Percentiles rank a stretch among this genome's conserved stretches.
Conservation (phyloP, 2,329 filamentous ascomycete species). For the Microsporum audouinii region DNA sequence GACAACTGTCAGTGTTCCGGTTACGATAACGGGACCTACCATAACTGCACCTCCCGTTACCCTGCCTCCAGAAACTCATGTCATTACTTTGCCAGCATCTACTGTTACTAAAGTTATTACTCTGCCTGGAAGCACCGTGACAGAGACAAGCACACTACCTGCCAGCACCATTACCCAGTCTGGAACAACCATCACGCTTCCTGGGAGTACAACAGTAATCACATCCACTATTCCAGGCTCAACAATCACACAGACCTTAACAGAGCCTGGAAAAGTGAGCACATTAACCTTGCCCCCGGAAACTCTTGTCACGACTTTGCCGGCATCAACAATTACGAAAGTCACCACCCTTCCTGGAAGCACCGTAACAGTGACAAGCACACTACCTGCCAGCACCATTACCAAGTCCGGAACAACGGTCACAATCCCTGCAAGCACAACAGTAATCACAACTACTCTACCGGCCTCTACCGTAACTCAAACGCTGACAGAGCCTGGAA, state of each 20-base stretch:
- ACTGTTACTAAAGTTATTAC: conserved; percentile 6
- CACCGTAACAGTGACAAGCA: conserved; percentile 12
- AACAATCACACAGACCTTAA: not conserved
- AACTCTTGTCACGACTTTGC: conserved; percentile 5
- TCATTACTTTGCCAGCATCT: conserved; percentile 8
- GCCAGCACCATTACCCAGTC: conserved; percentile 13
- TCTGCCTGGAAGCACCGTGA: conserved; percentile 3
- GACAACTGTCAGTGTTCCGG: not conserved
- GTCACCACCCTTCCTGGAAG: not conserved
- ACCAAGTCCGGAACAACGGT: conserved; percentile 11
- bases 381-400: conserved; percentile 15
- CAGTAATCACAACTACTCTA: conserved; percentile 14
- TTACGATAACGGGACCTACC: conserved; percentile 9
- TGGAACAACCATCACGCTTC: conserved; percentile 13
- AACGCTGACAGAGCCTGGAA: conserved; percentile 3
- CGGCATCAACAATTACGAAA: conserved; percentile 6
- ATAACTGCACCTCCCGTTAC: conserved; percentile 6
- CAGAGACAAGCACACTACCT: conserved; percentile 14
- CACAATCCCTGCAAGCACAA: conserved; percentile 11
- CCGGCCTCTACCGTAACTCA: not conserved
- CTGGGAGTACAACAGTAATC: conserved; percentile 12
- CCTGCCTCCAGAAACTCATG: not conserved
- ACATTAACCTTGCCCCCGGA: not conserved
- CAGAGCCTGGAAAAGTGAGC: not conserved
- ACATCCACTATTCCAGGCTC: conserved; percentile 9